phyloP scores from a whole-genome alignment of 305 asterid species.

The Solanum chacoense region DNA sequence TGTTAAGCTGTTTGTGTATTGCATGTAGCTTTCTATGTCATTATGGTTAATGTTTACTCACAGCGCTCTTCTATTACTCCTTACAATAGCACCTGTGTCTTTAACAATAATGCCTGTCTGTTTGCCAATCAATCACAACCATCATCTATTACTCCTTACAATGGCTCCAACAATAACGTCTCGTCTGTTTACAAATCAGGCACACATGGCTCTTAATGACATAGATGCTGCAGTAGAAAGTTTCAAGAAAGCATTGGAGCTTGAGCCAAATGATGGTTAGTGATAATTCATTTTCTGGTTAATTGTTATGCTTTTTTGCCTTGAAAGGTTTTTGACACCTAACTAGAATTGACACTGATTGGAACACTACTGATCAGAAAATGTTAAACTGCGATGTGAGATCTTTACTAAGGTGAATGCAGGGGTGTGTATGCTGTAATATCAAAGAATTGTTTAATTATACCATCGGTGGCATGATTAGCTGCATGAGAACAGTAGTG shows the following conservation, averaged over 20 bases:
- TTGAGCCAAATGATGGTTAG: constrained; percentile 94
- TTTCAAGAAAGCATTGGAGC: constrained; percentile 68
- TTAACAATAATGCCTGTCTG: background rate
- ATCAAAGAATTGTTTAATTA: background rate
- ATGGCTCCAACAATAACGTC: background rate
- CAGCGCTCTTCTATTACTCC: background rate
- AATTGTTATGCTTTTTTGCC: background rate
- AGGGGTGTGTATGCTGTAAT: background rate
- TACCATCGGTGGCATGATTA: background rate
- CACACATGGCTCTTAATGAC: constrained; percentile 77
- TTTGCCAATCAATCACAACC: background rate
- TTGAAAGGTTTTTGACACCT: background rate
- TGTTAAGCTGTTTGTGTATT: no score
- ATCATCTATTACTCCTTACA: no score
- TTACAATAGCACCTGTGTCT: constrained; percentile 10
- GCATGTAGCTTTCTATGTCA: no score
- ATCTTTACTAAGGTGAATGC: background rate
- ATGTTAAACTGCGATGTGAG: background rate
- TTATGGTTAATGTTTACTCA: background rate
- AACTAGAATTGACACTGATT: background rate
- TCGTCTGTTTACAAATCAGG: constrained; percentile 32
- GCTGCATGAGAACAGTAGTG: background rate
- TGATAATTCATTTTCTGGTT: background rate
- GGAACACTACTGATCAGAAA: background rate
- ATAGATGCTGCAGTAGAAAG: constrained; percentile 82